Evolutionary conservation across 768 basidiomycete genomes (phyloP).

Genomic region (Lactarius indigo): DNA sequence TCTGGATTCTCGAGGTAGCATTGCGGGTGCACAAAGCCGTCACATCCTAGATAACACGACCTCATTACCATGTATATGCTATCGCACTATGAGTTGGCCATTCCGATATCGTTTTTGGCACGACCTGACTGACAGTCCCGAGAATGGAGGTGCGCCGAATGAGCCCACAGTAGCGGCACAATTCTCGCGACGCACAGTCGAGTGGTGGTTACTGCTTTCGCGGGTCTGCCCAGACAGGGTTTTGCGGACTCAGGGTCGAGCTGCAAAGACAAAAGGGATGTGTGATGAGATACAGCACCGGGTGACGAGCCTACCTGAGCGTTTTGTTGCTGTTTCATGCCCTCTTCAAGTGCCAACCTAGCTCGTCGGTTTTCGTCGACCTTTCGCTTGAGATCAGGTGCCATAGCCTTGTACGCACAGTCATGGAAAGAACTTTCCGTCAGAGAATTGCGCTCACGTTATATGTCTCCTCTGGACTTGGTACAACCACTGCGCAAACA

Average conservation of each 20-base stretch:
- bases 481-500: slow-evolving; percentile 29
- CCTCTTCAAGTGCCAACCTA: slow-evolving; percentile 34
- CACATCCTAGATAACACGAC: slow-evolving; percentile 20
- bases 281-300: not conserved
- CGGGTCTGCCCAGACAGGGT: slow-evolving; percentile 37
- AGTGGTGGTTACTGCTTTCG: slow-evolving; percentile 3
- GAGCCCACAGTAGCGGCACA: not conserved
- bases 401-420: slow-evolving; percentile 31
- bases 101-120: not conserved
- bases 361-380: slow-evolving; percentile 38
- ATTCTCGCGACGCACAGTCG: not conserved
- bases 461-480: slow-evolving; percentile 36
- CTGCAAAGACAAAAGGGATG: slow-evolving; percentile 24
- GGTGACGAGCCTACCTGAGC: slow-evolving; percentile 30
- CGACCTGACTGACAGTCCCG: not conserved
- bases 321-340: slow-evolving; percentile 30
- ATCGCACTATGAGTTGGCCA: not conserved
- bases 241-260: slow-evolving; percentile 36
- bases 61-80: slow-evolving; percentile 2
- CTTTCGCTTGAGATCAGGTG: slow-evolving; percentile 37
- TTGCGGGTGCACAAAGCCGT: slow-evolving; percentile 69
- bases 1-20: slow-evolving; percentile 91
- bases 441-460: slow-evolving; percentile 28
- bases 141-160: not conserved
- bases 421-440: not conserved